Percentiles rank a stretch among this genome's conserved stretches.
Evolutionary conservation across 441 rosid species (phyloP).

Genomic region (Arabidopsis lyrata): DNA sequence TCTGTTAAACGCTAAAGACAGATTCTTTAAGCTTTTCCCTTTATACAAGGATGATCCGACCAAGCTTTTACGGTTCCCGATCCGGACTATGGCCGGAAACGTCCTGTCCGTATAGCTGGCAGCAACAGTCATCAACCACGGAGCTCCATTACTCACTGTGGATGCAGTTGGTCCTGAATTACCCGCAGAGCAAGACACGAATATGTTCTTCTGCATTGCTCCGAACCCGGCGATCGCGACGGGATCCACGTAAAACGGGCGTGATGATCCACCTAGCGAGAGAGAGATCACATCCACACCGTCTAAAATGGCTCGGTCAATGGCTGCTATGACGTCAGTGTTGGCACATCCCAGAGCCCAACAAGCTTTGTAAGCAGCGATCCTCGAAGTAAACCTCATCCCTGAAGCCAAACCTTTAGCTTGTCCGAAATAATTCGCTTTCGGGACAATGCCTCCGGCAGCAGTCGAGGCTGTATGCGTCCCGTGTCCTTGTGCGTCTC

Average conservation of each 20-base stretch:
- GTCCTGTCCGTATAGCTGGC: conserved; percentile 69
- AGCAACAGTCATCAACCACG: conserved; percentile 76
- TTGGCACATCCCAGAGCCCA: conserved; percentile 57
- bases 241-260: conserved; percentile 54
- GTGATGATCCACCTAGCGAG: conserved; percentile 58
- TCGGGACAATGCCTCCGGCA: conserved; percentile 51
- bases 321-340: conserved; percentile 59
- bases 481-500: conserved; percentile 69
- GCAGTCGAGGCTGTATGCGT: conserved; percentile 77
- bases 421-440: conserved; percentile 52
- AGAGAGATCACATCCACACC: conserved; percentile 72
- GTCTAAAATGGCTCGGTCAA: conserved; percentile 59
- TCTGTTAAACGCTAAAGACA: conserved; percentile 39
- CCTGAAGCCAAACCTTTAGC: conserved; percentile 61
- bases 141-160: conserved; percentile 58
- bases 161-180: conserved; percentile 61
- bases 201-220: conserved; percentile 59
- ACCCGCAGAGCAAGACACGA: conserved; percentile 69
- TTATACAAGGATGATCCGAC: conserved; percentile 57
- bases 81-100: conserved; percentile 57
- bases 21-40: conserved; percentile 43
- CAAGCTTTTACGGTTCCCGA: conserved; percentile 50
- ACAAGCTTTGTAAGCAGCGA: conserved; percentile 66
- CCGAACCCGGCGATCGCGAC: conserved; percentile 59
- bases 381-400: conserved; percentile 59